phyloP scores from a whole-genome alignment of 2,329 filamentous ascomycete species.

The Cytospora mali region DNA sequence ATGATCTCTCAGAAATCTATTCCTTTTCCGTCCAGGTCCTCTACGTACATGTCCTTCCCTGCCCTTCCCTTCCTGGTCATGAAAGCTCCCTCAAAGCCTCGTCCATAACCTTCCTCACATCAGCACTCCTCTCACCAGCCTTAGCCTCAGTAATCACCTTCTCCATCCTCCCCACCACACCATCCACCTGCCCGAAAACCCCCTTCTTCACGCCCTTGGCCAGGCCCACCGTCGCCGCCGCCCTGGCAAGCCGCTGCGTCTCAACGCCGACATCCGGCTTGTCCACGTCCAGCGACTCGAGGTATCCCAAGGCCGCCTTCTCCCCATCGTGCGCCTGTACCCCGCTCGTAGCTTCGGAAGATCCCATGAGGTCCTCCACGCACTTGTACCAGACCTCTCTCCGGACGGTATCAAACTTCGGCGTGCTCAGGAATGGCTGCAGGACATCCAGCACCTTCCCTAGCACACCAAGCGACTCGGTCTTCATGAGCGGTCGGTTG shows the following conservation, averaged over 20 bases:
- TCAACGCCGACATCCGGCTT: conserved; percentile 53
- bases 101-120: conserved; percentile 38
- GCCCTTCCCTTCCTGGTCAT: too few relatives aligned
- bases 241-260: conserved; percentile 51
- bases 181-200: conserved; percentile 43
- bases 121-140: conserved; percentile 37
- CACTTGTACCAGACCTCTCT: conserved; percentile 57
- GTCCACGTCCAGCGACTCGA: conserved; percentile 51
- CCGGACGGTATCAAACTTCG: conserved; percentile 47
- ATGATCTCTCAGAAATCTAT: neutral
- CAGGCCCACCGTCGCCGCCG: conserved; percentile 48
- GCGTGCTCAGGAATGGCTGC: conserved; percentile 43
- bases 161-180: conserved; percentile 37
- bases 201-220: conserved; percentile 47
- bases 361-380: conserved; percentile 49
- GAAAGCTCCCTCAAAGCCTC: conserved; percentile 28
- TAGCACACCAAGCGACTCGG: conserved; percentile 43
- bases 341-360: conserved; percentile 20
- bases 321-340: conserved; percentile 30
- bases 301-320: conserved; percentile 41
- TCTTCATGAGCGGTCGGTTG: conserved; percentile 43
- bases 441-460: conserved; percentile 44
- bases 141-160: conserved; percentile 46
- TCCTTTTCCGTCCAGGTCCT: too few relatives aligned
- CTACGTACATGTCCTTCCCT: too few relatives aligned